Percentiles rank a stretch among this genome's conserved stretches.
Evolutionary conservation across 345 rosid species (phyloP).

Genomic region (Lumnitzera racemosa): DNA sequence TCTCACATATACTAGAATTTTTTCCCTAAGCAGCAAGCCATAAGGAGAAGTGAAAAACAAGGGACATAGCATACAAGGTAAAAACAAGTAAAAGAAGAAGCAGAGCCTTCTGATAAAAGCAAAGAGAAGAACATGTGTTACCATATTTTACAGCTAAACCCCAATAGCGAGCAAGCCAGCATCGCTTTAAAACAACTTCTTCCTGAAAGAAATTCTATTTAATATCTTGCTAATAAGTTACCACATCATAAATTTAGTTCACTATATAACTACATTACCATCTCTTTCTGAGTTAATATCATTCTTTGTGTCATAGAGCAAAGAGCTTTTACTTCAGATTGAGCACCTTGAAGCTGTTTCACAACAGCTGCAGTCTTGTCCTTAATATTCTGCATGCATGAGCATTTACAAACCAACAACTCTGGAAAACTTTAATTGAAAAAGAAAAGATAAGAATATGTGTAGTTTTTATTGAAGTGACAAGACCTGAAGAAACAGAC

Average conservation of each 20-base stretch:
- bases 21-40: too few species aligned
- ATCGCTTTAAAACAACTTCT: conserved; percentile 97
- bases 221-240: neutral
- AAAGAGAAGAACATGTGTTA: conserved; percentile 14
- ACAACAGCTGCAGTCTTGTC: conserved; percentile 47
- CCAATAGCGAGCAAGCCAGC: conserved; percentile 99
- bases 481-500: conserved; percentile 19
- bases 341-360: conserved; percentile 68
- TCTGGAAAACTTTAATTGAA: neutral
- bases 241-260: neutral
- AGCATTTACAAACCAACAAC: conserved; percentile 2
- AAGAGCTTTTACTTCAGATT: conserved; percentile 73
- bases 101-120: neutral
- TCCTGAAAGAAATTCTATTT: conserved; percentile 52
- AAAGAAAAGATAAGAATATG: neutral
- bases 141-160: conserved; percentile 92
- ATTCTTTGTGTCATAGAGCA: conserved; percentile 91
- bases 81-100: neutral
- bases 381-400: conserved; percentile 50
- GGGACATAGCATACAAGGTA: neutral
- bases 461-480: neutral
- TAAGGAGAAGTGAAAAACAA: neutral
- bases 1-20: too few species aligned
- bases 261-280: conserved; percentile 53
- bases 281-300: conserved; percentile 94